phyloP scores from a whole-genome alignment of 768 basidiomycete genomes.

The Lentinula detonsa region DNA sequence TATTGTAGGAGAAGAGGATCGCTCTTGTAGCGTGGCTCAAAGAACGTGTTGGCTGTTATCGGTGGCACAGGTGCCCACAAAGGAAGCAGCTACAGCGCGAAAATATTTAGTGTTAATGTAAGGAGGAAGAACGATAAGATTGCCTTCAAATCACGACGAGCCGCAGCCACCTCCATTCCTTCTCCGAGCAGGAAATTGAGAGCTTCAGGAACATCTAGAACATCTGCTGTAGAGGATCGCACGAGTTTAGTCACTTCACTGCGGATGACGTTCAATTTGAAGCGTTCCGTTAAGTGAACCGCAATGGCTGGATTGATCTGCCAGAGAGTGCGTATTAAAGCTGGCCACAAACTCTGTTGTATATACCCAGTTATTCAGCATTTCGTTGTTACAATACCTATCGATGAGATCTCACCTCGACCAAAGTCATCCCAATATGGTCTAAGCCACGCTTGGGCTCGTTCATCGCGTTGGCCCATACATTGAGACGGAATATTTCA shows the following conservation, averaged over 20 bases:
- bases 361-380: background rate
- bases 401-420: background rate
- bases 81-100: slow-evolving; percentile 59
- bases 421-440: slow-evolving; percentile 44
- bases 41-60: slow-evolving; percentile 73
- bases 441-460: slow-evolving; percentile 68
- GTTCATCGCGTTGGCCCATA: slow-evolving; percentile 87
- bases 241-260: slow-evolving; percentile 75
- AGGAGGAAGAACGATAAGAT: background rate
- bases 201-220: slow-evolving; percentile 76
- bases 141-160: slow-evolving; percentile 74
- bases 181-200: slow-evolving; percentile 77
- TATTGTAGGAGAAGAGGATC: slow-evolving; percentile 91
- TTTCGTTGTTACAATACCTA: background rate
- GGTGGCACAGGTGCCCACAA: slow-evolving; percentile 89
- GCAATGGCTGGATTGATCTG: slow-evolving; percentile 77
- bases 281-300: slow-evolving; percentile 81
- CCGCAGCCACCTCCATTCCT: slow-evolving; percentile 37
- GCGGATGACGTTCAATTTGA: slow-evolving; percentile 61
- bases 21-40: slow-evolving; percentile 77
- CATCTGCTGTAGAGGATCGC: slow-evolving; percentile 62
- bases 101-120: background rate
- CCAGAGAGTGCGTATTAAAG: slow-evolving; percentile 74
- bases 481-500: slow-evolving; percentile 78
- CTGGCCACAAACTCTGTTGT: slow-evolving; percentile 56